phyloP scores from a whole-genome alignment of 2,329 filamentous ascomycete species.

The Aquanectria penicillioides region DNA sequence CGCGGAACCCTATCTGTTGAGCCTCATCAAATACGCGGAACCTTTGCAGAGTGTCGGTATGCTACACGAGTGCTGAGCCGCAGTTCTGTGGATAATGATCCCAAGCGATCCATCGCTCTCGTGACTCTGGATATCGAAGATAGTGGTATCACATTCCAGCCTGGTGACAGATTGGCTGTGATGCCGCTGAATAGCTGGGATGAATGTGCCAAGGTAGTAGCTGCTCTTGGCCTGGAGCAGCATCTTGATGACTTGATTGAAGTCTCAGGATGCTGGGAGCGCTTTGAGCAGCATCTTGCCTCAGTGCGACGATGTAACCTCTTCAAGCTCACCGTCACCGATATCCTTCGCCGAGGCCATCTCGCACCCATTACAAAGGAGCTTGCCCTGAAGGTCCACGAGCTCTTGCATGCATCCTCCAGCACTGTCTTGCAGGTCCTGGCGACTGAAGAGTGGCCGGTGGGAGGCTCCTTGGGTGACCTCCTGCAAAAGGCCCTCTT shows the following conservation, averaged over 20 bases:
- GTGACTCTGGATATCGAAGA: constrained; percentile 63
- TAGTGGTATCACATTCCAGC: constrained; percentile 63
- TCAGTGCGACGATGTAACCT: constrained; percentile 45
- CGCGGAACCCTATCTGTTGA: constrained; percentile 58
- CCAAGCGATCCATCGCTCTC: constrained; percentile 56
- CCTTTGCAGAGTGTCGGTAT: constrained; percentile 65
- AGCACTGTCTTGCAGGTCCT: constrained; percentile 59
- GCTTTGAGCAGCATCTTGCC: constrained; percentile 58
- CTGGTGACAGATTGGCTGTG: constrained; percentile 62
- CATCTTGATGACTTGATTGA: constrained; percentile 55
- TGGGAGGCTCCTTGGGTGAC: constrained; percentile 60
- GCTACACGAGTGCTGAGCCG: constrained; percentile 56
- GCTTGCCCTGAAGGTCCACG: constrained; percentile 59
- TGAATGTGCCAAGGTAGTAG: constrained; percentile 64
- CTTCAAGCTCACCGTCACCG: constrained; percentile 54
- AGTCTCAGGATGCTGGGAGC: constrained; percentile 54
- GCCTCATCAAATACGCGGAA: constrained; percentile 64
- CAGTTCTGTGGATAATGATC: constrained; percentile 58
- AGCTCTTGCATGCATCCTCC: constrained; percentile 59
- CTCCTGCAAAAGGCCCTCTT: constrained; percentile 58
- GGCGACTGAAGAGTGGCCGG: constrained; percentile 61
- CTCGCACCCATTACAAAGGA: constrained; percentile 62
- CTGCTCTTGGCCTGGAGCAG: constrained; percentile 59
- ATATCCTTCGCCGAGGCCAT: constrained; percentile 62
- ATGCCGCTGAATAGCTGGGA: constrained; percentile 66